phyloP scores from a whole-genome alignment of 208 protist genomes.

The Leishmania mexicana region DNA sequence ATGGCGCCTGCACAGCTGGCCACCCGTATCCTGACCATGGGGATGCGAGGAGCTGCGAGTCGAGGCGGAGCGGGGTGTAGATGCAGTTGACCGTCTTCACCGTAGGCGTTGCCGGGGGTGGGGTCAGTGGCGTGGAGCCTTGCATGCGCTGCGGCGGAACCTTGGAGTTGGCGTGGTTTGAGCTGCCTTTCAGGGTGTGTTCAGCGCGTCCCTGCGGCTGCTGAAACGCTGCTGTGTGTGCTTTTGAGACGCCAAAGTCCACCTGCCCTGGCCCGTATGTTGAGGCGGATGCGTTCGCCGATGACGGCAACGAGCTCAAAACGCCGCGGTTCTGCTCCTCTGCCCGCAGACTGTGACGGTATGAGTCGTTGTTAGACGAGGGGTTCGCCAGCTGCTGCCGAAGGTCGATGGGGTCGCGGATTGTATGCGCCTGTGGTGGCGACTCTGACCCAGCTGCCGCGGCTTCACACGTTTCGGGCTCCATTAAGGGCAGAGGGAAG shows the following conservation, averaged over 20 bases:
- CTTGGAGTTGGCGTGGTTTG: background rate
- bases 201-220: conserved; percentile 1
- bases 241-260: background rate
- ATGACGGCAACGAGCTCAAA: background rate
- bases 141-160: background rate
- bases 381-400: background rate
- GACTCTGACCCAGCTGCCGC: background rate
- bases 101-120: background rate
- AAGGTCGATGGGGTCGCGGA: conserved; percentile 13
- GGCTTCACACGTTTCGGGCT: background rate
- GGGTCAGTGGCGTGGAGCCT: conserved; percentile 6
- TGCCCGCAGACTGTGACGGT: background rate
- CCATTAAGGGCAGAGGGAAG: background rate
- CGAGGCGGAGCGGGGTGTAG: conserved; percentile 19
- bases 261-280: background rate
- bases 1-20: conserved; percentile 3
- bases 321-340: conserved; percentile 19
- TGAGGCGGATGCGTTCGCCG: background rate
- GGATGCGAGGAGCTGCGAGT: conserved; percentile 28
- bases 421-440: background rate
- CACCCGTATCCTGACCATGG: conserved; percentile 19
- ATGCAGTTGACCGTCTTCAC: conserved; percentile 7
- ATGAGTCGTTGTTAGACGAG: background rate
- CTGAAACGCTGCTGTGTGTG: background rate
- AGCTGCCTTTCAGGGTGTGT: background rate